Conservation (phyloP, 768 basidiomycete species). For the Lepiota brunneoincarnata region DNA sequence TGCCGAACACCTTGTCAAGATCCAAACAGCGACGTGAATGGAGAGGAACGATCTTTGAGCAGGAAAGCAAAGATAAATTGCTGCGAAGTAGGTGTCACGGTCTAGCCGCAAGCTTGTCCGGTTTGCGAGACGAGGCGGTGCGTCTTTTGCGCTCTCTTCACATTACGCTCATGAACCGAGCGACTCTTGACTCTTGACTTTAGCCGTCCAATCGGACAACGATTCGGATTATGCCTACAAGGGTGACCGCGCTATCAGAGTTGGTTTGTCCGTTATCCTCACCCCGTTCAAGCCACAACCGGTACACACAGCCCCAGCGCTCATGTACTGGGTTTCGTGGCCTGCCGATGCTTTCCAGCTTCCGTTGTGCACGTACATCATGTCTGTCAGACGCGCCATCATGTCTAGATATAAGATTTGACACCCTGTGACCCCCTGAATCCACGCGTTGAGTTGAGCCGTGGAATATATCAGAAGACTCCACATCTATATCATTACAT, state of each 20-base stretch:
- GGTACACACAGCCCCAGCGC: conserved; percentile 68
- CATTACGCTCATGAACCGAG: conserved; percentile 9
- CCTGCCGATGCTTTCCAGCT: too few species aligned
- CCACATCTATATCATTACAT: too few species aligned
- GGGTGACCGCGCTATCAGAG: conserved; percentile 76
- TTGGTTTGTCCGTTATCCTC: conserved; percentile 49
- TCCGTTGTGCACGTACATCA: too few species aligned
- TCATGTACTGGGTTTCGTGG: too few species aligned
- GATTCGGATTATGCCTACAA: conserved; percentile 84
- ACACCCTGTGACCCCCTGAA: too few species aligned
- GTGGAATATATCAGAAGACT: too few species aligned
- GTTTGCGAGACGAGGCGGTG: conserved; percentile 75
- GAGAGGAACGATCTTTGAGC: conserved; percentile 44
- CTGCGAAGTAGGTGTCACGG: conserved; percentile 54
- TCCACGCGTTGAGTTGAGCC: too few species aligned
- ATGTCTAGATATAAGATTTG: too few species aligned
- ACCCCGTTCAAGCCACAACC: conserved; percentile 1
- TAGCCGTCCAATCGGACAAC: conserved; percentile 86
- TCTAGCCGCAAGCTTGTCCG: conserved; percentile 74
- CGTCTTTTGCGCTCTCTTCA: conserved; percentile 24
- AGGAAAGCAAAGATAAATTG: conserved; percentile 62
- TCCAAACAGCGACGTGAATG: conserved; percentile 58
- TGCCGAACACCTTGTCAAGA: conserved; percentile 77
- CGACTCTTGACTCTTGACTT: conserved; percentile 62
- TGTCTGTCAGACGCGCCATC: too few species aligned